These are phyloP conservation scores for Helotiales sp. DNA, from an alignment of 2,329 filamentous ascomycete genomes.

Conservation along the genomic window DNA sequence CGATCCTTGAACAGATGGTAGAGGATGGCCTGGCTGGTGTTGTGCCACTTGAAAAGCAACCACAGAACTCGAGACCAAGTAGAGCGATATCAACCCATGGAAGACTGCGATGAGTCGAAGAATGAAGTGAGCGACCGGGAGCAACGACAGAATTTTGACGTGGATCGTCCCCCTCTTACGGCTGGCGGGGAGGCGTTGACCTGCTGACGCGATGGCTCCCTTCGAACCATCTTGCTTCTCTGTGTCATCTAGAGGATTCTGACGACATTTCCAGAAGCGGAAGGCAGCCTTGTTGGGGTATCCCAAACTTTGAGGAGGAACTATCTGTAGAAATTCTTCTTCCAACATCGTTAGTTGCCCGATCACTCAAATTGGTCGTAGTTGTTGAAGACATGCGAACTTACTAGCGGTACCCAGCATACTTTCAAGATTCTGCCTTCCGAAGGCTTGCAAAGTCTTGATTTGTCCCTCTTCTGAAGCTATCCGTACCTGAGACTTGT, in stretches of 20 bases:
- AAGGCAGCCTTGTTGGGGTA: not conserved
- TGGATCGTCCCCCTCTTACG: not conserved
- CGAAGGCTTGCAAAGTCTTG: too few relatives aligned
- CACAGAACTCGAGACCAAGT: constrained; percentile 29
- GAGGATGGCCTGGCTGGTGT: constrained; percentile 19
- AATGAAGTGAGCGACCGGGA: not conserved
- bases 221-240: not conserved
- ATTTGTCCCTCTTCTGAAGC: too few relatives aligned
- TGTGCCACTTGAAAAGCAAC: constrained; percentile 27
- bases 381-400: not conserved
- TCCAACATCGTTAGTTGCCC: not conserved
- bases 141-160: not conserved
- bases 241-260: not conserved
- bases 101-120: constrained; percentile 29
- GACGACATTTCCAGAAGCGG: not conserved
- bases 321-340: not conserved
- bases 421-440: not conserved
- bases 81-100: constrained; percentile 29
- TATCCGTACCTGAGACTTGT: too few relatives aligned
- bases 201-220: not conserved
- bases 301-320: too few relatives aligned
- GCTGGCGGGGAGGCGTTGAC: not conserved
- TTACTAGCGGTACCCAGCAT: not conserved
- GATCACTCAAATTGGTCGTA: not conserved
- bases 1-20: constrained; percentile 17